A percentile compares a stretch with the other conserved stretches of the same genome.
These are phyloP conservation scores for Jatropha multifida DNA, from an alignment of 441 rosid genomes.

Conservation along the genomic window DNA sequence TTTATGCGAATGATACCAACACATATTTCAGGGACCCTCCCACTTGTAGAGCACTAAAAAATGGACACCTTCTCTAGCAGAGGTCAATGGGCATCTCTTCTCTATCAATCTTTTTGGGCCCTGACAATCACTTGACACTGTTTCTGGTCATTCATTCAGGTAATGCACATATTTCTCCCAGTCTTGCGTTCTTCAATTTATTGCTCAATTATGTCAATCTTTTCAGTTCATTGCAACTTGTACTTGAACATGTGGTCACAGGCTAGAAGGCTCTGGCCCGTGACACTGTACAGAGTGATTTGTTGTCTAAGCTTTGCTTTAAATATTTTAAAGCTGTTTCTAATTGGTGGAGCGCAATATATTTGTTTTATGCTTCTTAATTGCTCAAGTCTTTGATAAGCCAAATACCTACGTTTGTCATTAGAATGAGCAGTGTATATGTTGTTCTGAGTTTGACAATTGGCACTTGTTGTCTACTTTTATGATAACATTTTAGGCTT, in stretches of 20 bases:
- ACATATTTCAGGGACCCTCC: constrained; percentile 33
- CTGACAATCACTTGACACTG: constrained; percentile 32
- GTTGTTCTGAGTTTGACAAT: constrained; percentile 10
- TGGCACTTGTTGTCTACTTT: constrained; percentile 2
- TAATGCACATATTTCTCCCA: constrained; percentile 25
- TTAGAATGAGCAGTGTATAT: neutral
- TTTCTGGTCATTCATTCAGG: constrained; percentile 30
- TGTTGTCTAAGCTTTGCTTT: constrained; percentile 16
- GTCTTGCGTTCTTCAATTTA: constrained; percentile 23
- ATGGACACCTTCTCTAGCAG: constrained; percentile 33
- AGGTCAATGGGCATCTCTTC: constrained; percentile 44
- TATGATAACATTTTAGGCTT: constrained; percentile 11
- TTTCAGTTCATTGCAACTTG: constrained; percentile 29
- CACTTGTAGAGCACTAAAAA: constrained; percentile 50
- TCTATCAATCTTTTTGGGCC: constrained; percentile 44
- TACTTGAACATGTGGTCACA: constrained; percentile 16
- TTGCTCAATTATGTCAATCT: constrained; percentile 18
- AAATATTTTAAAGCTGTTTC: constrained; percentile 10
- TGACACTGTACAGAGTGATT: constrained; percentile 16
- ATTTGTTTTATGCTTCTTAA: neutral
- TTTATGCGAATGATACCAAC: constrained; percentile 37
- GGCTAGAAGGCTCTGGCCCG: constrained; percentile 21
- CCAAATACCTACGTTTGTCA: neutral
- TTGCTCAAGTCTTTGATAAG: constrained; percentile 4
- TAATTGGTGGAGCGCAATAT: constrained; percentile 22